phyloP scores from a whole-genome alignment of 352 stramenopile genomes.

The Phytophthora capsici region DNA sequence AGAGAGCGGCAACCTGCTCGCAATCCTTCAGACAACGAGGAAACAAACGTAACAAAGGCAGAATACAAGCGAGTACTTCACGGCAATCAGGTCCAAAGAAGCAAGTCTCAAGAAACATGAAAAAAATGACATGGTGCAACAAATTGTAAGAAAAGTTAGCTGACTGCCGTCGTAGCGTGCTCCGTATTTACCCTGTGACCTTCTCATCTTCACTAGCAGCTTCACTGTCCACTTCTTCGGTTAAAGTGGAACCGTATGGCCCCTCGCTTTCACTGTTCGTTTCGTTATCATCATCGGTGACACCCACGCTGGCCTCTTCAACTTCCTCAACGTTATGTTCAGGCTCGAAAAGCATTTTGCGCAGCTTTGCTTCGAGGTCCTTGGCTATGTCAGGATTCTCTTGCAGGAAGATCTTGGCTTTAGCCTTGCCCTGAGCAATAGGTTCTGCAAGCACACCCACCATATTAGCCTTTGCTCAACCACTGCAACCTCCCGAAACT shows the following conservation, averaged over 20 bases:
- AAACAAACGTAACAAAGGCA: slow-evolving; percentile 43
- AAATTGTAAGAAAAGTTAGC: neutral
- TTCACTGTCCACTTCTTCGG: slow-evolving; percentile 20
- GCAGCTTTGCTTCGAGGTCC: slow-evolving; percentile 77
- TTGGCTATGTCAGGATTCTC: slow-evolving; percentile 74
- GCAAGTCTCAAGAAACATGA: slow-evolving; percentile 22
- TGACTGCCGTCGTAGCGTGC: no score
- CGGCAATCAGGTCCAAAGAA: slow-evolving; percentile 9
- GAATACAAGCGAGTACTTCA: slow-evolving; percentile 38
- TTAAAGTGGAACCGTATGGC: neutral
- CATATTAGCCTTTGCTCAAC: neutral
- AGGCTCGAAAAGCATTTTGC: slow-evolving; percentile 62
- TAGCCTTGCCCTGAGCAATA: slow-evolving; percentile 84
- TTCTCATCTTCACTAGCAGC: slow-evolving; percentile 19
- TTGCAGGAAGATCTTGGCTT: slow-evolving; percentile 84
- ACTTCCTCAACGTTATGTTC: slow-evolving; percentile 21
- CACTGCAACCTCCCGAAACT: neutral
- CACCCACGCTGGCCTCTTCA: neutral
- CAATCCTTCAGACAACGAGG: slow-evolving; percentile 38
- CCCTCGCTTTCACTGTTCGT: slow-evolving; percentile 13
- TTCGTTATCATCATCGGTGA: slow-evolving; percentile 4
- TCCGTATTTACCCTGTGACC: slow-evolving; percentile 15
- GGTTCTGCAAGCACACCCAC: slow-evolving; percentile 51
- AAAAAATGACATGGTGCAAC: slow-evolving; percentile 7
- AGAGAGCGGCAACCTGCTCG: slow-evolving; percentile 33